phyloP scores from a whole-genome alignment of 2,329 filamentous ascomycete genomes.

The Paecilomyces formosus region DNA sequence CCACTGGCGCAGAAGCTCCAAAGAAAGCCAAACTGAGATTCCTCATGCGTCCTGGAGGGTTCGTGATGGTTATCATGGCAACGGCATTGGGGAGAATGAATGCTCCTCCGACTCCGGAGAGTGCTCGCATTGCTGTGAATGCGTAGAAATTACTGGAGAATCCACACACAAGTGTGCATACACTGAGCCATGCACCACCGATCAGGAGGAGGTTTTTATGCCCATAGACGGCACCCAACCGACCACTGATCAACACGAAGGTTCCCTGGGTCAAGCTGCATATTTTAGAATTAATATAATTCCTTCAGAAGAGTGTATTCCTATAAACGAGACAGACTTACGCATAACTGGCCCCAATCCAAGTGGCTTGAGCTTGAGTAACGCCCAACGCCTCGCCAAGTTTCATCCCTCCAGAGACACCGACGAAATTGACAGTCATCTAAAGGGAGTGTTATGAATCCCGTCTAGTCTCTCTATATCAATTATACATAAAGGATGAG shows the following conservation, averaged over 20 bases:
- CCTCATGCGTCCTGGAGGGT: constrained; percentile 40
- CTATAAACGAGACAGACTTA: constrained; percentile 1
- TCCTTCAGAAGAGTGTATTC: neutral
- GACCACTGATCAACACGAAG: constrained; percentile 51
- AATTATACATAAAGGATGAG: neutral
- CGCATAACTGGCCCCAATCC: constrained; percentile 19
- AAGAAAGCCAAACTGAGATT: constrained; percentile 43
- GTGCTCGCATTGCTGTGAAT: constrained; percentile 39
- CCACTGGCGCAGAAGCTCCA: constrained; percentile 41
- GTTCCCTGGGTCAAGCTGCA: constrained; percentile 46
- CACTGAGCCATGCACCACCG: constrained; percentile 49
- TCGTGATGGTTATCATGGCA: constrained; percentile 42
- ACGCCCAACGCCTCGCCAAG: constrained; percentile 12
- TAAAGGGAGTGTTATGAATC: neutral
- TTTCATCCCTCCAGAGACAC: constrained; percentile 14
- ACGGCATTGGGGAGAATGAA: constrained; percentile 47
- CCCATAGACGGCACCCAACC: constrained; percentile 52
- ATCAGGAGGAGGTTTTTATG: constrained; percentile 48
- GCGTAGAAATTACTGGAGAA: constrained; percentile 37
- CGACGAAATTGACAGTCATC: constrained; percentile 21
- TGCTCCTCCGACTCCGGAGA: constrained; percentile 46
- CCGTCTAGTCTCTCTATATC: neutral
- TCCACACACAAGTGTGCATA: constrained; percentile 47
- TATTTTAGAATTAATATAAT: neutral
- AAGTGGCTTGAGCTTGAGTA: constrained; percentile 13